Percentiles rank a stretch among this genome's conserved stretches.
These are phyloP conservation scores for Mycocalia duriaeana DNA, from an alignment of 1,284 basidiomycete genomes.

Conservation along the genomic window DNA sequence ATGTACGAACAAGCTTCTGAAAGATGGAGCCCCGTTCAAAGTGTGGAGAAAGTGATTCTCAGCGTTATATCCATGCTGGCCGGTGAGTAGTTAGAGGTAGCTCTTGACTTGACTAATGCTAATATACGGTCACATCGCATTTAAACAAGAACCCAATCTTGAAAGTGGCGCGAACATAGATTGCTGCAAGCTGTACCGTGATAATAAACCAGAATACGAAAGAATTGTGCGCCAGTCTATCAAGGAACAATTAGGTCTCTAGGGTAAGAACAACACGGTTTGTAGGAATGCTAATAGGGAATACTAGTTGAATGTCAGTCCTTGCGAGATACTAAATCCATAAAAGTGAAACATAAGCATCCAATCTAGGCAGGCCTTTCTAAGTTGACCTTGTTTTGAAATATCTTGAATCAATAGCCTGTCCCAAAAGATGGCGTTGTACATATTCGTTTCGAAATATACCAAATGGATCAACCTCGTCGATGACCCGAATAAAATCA, in stretches of 20 bases:
- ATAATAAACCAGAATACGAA: slow-evolving; percentile 78
- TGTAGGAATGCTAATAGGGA: slow-evolving; percentile 3
- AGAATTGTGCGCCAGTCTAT: slow-evolving; percentile 66
- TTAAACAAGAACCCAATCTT: slow-evolving; percentile 84
- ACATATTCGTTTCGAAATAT: slow-evolving; percentile 81
- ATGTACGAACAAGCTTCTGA: slow-evolving; percentile 94
- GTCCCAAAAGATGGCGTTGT: slow-evolving; percentile 68
- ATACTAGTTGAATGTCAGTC: slow-evolving; percentile 3
- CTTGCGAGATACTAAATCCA: not conserved
- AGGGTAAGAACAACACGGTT: not conserved
- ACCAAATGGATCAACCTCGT: slow-evolving; percentile 75
- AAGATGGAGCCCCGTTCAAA: slow-evolving; percentile 97
- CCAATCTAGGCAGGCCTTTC: too few species aligned
- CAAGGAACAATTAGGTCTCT: slow-evolving; percentile 64
- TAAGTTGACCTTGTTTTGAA: slow-evolving; percentile 40
- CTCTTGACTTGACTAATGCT: slow-evolving; percentile 7
- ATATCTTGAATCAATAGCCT: slow-evolving; percentile 44
- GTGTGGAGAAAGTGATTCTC: slow-evolving; percentile 93
- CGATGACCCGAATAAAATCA: slow-evolving; percentile 71
- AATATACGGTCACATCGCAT: slow-evolving; percentile 15
- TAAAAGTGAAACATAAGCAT: too few species aligned
- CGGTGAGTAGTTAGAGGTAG: slow-evolving; percentile 40
- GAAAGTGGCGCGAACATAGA: slow-evolving; percentile 98
- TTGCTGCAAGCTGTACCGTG: slow-evolving; percentile 92
- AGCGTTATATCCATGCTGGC: slow-evolving; percentile 99